phyloP scores from a whole-genome alignment of 2,329 filamentous ascomycete species.

The Fusarium compactum region DNA sequence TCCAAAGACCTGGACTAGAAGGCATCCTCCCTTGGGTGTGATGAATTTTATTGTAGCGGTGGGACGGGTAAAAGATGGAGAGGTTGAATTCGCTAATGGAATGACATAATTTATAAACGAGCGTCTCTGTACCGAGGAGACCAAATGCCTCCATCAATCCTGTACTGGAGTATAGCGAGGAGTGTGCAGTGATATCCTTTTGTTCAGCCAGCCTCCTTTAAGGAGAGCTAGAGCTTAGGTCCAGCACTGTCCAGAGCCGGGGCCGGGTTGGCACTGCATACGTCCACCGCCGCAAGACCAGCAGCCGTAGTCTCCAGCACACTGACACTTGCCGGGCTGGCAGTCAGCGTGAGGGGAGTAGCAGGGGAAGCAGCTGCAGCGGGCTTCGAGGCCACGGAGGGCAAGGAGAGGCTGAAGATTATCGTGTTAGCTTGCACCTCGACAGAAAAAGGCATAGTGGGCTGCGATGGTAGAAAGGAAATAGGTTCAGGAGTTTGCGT shows the following conservation, averaged over 20 bases:
- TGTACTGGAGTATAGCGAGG: not conserved
- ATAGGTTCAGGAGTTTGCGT: not conserved
- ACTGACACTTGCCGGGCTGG: constrained; percentile 8
- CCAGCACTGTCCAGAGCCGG: constrained; percentile 19
- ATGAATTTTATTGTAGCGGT: not conserved
- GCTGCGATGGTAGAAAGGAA: no score
- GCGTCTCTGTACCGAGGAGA: not conserved
- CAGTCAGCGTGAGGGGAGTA: constrained; percentile 21
- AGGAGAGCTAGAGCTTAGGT: not conserved
- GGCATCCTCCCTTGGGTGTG: not conserved
- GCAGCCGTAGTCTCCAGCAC: constrained; percentile 14
- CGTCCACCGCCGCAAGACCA: constrained; percentile 19
- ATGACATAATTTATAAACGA: not conserved
- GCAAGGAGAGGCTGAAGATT: not conserved
- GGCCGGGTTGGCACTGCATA: constrained; percentile 8
- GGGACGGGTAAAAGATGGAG: not conserved
- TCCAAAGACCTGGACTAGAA: not conserved
- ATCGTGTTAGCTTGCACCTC: not conserved
- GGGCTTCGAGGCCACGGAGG: constrained; percentile 19
- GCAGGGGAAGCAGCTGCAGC: constrained; percentile 19
- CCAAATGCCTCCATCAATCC: no score
- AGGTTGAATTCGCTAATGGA: not conserved
- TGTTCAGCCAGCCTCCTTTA: not conserved
- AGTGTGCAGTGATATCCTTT: not conserved
- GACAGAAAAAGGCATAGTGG: no score